These are phyloP conservation scores for Penicillium sp. DNA, from an alignment of 2,329 filamentous ascomycete species.

Conservation along the genomic window DNA sequence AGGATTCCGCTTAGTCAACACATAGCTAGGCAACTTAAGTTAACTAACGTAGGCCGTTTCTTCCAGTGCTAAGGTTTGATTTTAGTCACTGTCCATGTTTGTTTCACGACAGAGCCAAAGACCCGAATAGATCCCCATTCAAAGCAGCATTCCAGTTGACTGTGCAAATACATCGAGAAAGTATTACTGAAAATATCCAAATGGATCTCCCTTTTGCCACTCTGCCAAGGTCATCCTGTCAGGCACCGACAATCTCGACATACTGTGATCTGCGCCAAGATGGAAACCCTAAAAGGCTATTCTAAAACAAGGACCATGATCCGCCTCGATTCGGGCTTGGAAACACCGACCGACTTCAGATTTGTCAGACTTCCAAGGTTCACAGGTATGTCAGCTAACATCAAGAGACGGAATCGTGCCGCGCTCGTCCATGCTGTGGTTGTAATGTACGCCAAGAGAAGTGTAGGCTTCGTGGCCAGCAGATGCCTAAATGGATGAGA, in stretches of 20 bases:
- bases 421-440: background rate
- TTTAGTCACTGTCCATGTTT: background rate
- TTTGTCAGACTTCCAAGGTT: background rate
- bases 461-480: background rate
- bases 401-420: background rate
- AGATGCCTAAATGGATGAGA: background rate
- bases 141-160: no score
- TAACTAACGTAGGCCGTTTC: no score
- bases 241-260: background rate
- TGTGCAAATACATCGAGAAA: no score
- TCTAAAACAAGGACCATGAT: background rate
- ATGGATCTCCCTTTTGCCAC: background rate
- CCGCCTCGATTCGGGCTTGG: background rate
- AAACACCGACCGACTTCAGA: background rate
- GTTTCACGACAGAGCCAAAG: background rate
- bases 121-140: background rate
- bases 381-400: background rate
- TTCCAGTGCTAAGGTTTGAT: no score
- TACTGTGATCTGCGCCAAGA: background rate
- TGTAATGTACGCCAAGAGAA: background rate
- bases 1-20: no score
- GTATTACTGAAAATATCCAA: background rate
- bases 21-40: no score
- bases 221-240: background rate
- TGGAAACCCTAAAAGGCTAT: background rate